Evolutionary conservation across 768 basidiomycete genomes (phyloP), one percentile per base, ranked within the genome.

Genomic region (Crassisporium funariophilum): DNA sequence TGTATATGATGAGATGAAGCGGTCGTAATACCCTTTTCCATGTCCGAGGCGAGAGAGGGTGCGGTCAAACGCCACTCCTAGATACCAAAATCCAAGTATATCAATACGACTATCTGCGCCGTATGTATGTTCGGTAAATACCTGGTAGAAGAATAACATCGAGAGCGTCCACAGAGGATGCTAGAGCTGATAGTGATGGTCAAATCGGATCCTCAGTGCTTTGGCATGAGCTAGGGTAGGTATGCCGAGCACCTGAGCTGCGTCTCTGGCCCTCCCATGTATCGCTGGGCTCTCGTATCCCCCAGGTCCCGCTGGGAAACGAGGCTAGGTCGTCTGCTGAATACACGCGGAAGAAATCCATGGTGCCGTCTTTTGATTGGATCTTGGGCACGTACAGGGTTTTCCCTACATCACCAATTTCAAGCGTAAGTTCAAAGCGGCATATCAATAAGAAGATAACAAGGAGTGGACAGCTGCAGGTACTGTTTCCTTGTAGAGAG

Each of bases 1-100:
- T 22, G 70, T 61, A 49, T 88, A 89, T 1, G 72, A 62, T 2
- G 80, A 65, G 25, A 91, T 70, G 65, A 88, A 91, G 11, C 76
- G 72, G 66, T 91, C 89, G 55, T 91, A 91, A 66, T 86, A 90
- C 5, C 89, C 89, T 63, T 87, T 91, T 17, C 89, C 88, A 53
- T 90, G 87, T 8, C 89, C 89, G 21, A 91, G 75, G 22, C 89
- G 82, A 38, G 81, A 81, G 44, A 84, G 61, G 12, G 76, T 76
- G 33, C 69, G 72, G 66, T 91, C 88, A 54, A 91, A 91, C 8
- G 84, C 89, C 37, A 91, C 77, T 34, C 86, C 89, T 86, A 61
- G 21, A 16, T 37, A 22, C 4, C 19, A 4, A 8, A 35, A 40
- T 27, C 36, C 15, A 19, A 7, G 10, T 12, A 16, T 9, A 41